A percentile compares a stretch with the other conserved stretches of the same genome.
Evolutionary conservation across 106 monocot species (phyloP).

Genomic region (Chionographis japonica): DNA sequence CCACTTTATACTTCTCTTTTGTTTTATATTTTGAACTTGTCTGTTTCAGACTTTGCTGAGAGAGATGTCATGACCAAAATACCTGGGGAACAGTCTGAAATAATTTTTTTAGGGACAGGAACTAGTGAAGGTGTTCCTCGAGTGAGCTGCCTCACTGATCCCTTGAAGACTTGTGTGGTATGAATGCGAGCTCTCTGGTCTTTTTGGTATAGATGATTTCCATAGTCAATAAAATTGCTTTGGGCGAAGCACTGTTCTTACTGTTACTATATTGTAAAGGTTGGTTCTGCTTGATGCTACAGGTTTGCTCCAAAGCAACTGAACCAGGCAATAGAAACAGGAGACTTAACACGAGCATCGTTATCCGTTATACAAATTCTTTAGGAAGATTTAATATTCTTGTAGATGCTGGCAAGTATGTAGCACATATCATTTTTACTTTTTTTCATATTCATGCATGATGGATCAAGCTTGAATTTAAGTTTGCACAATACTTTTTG

Average conservation of each 20-base stretch:
- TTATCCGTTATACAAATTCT: slow-evolving; percentile 64
- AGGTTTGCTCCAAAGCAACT: slow-evolving; percentile 87
- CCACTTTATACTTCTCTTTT: background rate
- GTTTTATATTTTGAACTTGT: background rate
- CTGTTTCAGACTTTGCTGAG: slow-evolving; percentile 26
- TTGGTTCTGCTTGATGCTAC: slow-evolving; percentile 8
- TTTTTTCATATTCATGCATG: background rate
- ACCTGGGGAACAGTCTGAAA: slow-evolving; percentile 54
- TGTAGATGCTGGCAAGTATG: slow-evolving; percentile 95
- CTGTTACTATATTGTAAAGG: background rate
- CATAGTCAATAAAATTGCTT: background rate
- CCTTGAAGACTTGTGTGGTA: slow-evolving; percentile 61
- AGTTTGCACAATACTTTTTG: background rate
- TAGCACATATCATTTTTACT: background rate
- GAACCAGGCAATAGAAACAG: slow-evolving; percentile 75
- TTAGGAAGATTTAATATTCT: slow-evolving; percentile 77
- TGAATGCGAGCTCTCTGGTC: background rate
- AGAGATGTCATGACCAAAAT: slow-evolving; percentile 5
- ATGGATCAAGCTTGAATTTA: background rate
- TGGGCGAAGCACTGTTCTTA: background rate
- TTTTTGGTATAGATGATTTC: background rate
- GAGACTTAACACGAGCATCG: slow-evolving; percentile 85
- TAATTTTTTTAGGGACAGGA: slow-evolving; percentile 94
- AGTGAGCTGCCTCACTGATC: slow-evolving; percentile 93
- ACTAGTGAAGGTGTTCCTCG: slow-evolving; percentile 98